Conservation (phyloP, 108 stramenopile species). For the Nannochloropsis gaditana region DNA sequence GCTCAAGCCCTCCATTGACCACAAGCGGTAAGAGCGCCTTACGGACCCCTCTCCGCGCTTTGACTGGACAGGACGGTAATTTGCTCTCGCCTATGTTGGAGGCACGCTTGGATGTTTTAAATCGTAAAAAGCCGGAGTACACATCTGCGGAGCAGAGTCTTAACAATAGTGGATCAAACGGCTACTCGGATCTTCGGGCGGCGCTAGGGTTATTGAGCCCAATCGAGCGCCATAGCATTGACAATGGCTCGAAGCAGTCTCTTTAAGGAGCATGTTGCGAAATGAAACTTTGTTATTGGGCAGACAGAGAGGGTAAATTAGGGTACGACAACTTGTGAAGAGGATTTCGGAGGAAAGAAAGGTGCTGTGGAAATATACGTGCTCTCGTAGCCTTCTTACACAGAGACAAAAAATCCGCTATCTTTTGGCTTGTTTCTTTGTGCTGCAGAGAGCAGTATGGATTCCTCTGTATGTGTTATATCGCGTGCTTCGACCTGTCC, state of each 20-base stretch:
- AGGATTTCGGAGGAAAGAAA: neutral
- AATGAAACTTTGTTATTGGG: neutral
- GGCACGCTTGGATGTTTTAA: neutral
- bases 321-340: neutral
- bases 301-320: neutral
- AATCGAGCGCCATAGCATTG: neutral
- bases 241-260: neutral
- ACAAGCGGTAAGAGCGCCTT: too few species aligned
- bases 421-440: neutral
- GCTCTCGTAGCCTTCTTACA: too few species aligned
- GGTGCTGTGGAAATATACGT: neutral
- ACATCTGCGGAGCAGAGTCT: neutral
- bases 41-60: neutral
- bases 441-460: constrained; percentile 6
- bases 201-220: constrained; percentile 4
- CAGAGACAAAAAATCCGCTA: neutral
- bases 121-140: neutral
- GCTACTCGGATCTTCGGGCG: neutral
- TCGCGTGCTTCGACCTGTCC: neutral
- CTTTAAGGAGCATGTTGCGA: neutral
- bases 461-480: neutral
- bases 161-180: neutral
- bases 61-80: neutral
- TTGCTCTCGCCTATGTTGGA: neutral
- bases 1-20: neutral